These are phyloP conservation scores for Rhodocollybia butyracea DNA, from an alignment of 768 basidiomycete species.

Conservation along the genomic window DNA sequence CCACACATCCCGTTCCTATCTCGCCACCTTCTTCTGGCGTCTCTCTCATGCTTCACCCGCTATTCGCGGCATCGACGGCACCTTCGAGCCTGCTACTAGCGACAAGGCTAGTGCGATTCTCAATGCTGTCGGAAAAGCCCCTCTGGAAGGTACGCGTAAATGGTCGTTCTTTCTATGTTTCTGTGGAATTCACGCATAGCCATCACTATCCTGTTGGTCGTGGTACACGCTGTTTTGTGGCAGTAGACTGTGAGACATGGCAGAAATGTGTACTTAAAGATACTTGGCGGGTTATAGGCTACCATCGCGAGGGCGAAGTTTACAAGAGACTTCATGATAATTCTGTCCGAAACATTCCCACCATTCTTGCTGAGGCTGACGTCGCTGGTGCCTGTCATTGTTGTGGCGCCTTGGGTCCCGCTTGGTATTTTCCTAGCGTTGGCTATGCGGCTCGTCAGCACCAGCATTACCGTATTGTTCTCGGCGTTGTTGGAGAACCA, in stretches of 20 bases:
- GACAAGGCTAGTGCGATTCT: too few species aligned
- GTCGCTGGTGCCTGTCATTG: slow-evolving; percentile 3
- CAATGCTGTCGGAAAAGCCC: background rate
- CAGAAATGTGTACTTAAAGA: slow-evolving; percentile 12
- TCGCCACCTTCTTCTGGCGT: slow-evolving; percentile 12
- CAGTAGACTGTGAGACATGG: slow-evolving; percentile 2
- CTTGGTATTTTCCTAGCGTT: background rate
- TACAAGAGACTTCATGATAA: slow-evolving; percentile 7
- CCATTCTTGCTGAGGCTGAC: too few species aligned
- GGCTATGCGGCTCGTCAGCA: slow-evolving; percentile 7
- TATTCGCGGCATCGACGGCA: slow-evolving; percentile 13
- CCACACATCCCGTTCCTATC: background rate
- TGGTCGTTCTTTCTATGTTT: slow-evolving; percentile 7
- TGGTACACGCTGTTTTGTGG: slow-evolving; percentile 15
- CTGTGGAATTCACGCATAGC: slow-evolving; percentile 8
- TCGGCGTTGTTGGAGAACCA: slow-evolving; percentile 13
- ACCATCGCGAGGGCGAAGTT: slow-evolving; percentile 11
- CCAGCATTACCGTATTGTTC: too few species aligned
- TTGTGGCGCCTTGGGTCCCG: slow-evolving; percentile 1
- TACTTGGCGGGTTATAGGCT: slow-evolving; percentile 12
- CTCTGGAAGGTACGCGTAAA: slow-evolving; percentile 10
- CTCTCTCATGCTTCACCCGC: slow-evolving; percentile 10
- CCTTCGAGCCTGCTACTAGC: too few species aligned
- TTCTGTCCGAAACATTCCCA: too few species aligned
- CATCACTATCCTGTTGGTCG: slow-evolving; percentile 13